phyloP scores from a whole-genome alignment of 2,329 filamentous ascomycete genomes.

The Aspergillus nomiae region DNA sequence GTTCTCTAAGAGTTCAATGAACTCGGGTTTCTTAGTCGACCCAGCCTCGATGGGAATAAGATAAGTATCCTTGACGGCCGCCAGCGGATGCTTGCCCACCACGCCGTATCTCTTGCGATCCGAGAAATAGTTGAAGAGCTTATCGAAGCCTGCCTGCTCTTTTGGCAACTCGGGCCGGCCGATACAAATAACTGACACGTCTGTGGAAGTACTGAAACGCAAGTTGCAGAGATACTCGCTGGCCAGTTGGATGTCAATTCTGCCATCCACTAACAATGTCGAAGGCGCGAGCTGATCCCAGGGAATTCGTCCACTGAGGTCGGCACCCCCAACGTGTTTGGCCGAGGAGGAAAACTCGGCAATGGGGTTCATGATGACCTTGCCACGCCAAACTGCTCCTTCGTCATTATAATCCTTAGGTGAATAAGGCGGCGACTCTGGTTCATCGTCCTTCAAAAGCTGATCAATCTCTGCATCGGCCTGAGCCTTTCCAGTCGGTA shows the following conservation, averaged over 20 bases:
- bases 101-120: conserved; percentile 84
- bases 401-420: conserved; percentile 73
- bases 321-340: conserved; percentile 80
- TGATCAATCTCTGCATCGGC: conserved; percentile 89
- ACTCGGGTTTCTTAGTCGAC: conserved; percentile 70
- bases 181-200: conserved; percentile 79
- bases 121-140: conserved; percentile 85
- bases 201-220: conserved; percentile 77
- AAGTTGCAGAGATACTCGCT: conserved; percentile 90
- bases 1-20: conserved; percentile 84
- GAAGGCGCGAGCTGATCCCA: conserved; percentile 78
- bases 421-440: conserved; percentile 80
- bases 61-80: conserved; percentile 86
- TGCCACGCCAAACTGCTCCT: conserved; percentile 77
- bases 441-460: conserved; percentile 78
- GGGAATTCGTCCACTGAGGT: conserved; percentile 65
- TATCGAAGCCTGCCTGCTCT: conserved; percentile 66
- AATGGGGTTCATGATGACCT: conserved; percentile 73
- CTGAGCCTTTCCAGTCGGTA: conserved; percentile 51
- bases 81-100: conserved; percentile 71
- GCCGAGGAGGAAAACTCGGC: conserved; percentile 76
- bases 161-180: conserved; percentile 61
- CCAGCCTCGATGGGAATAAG: conserved; percentile 81
- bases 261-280: conserved; percentile 61
- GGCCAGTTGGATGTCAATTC: conserved; percentile 79